These are phyloP conservation scores for Alternaria hordeiaustralica DNA, from an alignment of 2,329 filamentous ascomycete genomes.

Conservation along the genomic window DNA sequence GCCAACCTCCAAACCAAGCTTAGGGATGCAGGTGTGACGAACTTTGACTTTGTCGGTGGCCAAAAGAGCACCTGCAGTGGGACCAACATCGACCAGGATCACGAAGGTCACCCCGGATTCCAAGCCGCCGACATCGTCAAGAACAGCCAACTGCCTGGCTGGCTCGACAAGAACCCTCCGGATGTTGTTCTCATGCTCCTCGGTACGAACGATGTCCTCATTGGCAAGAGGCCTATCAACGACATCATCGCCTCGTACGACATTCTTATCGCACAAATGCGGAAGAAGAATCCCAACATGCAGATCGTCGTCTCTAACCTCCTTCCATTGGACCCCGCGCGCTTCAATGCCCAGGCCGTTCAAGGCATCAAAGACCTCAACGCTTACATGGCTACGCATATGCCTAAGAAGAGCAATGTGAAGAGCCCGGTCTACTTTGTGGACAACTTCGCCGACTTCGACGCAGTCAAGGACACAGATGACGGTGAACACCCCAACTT, in stretches of 20 bases:
- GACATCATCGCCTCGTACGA: slow-evolving; percentile 49
- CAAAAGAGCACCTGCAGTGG: slow-evolving; percentile 46
- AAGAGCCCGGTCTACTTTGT: slow-evolving; percentile 37
- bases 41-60: slow-evolving; percentile 47
- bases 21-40: slow-evolving; percentile 25
- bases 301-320: slow-evolving; percentile 48
- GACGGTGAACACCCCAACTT: slow-evolving; percentile 47
- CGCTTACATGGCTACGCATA: slow-evolving; percentile 24
- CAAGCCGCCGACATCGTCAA: slow-evolving; percentile 50
- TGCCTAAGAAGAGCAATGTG: slow-evolving; percentile 24
- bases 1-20: slow-evolving; percentile 42
- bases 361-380: slow-evolving; percentile 30
- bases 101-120: slow-evolving; percentile 55
- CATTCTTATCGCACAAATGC: slow-evolving; percentile 52
- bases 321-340: slow-evolving; percentile 33
- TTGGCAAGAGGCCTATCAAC: slow-evolving; percentile 36
- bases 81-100: slow-evolving; percentile 52
- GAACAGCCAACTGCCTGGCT: slow-evolving; percentile 48
- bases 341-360: slow-evolving; percentile 25
- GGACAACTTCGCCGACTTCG: slow-evolving; percentile 38
- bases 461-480: slow-evolving; percentile 36
- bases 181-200: slow-evolving; percentile 58
- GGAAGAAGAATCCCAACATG: slow-evolving; percentile 49
- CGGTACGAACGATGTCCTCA: slow-evolving; percentile 54
- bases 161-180: slow-evolving; percentile 49